These are phyloP conservation scores for Macadamia tetraphylla DNA, from an alignment of 164 flowering plant genomes.

Conservation along the genomic window DNA sequence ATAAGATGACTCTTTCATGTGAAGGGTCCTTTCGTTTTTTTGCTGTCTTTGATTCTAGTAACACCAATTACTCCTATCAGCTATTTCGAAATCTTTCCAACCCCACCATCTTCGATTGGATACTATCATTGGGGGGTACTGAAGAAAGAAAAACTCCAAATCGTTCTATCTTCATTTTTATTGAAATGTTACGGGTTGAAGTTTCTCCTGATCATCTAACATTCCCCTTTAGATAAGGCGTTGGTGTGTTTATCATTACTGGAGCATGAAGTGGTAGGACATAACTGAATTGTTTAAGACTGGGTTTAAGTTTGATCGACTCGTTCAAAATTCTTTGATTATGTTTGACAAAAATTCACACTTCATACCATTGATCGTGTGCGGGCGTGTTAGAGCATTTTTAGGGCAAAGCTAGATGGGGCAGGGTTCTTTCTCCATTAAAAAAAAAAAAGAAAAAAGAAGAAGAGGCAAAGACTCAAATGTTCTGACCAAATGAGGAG, in stretches of 20 bases:
- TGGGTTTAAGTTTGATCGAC: slow-evolving; percentile 49
- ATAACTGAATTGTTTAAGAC: slow-evolving; percentile 37
- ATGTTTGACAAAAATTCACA: too few species aligned
- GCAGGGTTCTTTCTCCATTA: too few species aligned
- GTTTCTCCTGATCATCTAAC: slow-evolving; percentile 56
- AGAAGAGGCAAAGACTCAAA: too few species aligned
- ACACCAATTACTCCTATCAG: slow-evolving; percentile 39
- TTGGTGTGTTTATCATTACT: slow-evolving; percentile 34
- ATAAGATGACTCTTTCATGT: slow-evolving; percentile 23
- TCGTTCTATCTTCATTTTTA: slow-evolving; percentile 34
- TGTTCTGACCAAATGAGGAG: too few species aligned
- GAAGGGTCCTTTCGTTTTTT: slow-evolving; percentile 43
- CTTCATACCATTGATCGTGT: too few species aligned
- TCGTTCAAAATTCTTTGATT: slow-evolving; percentile 59
- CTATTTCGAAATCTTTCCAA: slow-evolving; percentile 32
- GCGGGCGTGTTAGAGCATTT: too few species aligned
- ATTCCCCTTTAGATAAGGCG: slow-evolving; percentile 70
- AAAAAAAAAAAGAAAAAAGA: too few species aligned
- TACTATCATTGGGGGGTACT: slow-evolving; percentile 55
- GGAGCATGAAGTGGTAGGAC: slow-evolving; percentile 40
- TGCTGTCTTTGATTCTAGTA: slow-evolving; percentile 33
- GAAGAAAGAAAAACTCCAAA: slow-evolving; percentile 54
- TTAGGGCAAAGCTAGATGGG: too few species aligned
- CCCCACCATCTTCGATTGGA: slow-evolving; percentile 50
- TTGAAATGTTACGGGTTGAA: slow-evolving; percentile 46